Percentiles rank a stretch among this genome's conserved stretches.
Conservation (phyloP, 495 filamentous ascomycete species). For the Penicilliopsis zonata region DNA sequence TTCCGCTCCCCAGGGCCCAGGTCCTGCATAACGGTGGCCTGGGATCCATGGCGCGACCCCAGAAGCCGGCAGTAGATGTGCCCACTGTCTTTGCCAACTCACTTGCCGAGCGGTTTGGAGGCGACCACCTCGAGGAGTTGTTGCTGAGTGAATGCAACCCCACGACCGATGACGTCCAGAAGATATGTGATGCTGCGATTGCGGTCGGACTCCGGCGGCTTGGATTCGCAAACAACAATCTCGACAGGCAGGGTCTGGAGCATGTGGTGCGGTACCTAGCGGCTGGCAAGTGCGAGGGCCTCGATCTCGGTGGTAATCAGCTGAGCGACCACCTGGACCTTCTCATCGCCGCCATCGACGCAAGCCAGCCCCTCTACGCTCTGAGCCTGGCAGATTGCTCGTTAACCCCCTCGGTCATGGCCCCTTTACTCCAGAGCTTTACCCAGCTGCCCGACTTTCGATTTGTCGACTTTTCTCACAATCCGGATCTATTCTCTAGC, state of each 20-base stretch:
- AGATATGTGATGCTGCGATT: slow-evolving; percentile 62
- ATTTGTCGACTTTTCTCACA: slow-evolving; percentile 87
- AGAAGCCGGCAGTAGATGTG: slow-evolving; percentile 25
- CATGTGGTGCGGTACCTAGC: slow-evolving; percentile 66
- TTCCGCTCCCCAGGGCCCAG: slow-evolving; percentile 55
- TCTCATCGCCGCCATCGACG: slow-evolving; percentile 51
- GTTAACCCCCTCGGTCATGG: slow-evolving; percentile 57
- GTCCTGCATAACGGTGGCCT: slow-evolving; percentile 9
- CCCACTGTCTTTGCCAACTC: slow-evolving; percentile 57
- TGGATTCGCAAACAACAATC: slow-evolving; percentile 67
- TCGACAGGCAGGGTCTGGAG: slow-evolving; percentile 59
- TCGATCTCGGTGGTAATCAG: slow-evolving; percentile 92
- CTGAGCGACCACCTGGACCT: slow-evolving; percentile 56
- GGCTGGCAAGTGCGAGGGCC: slow-evolving; percentile 66
- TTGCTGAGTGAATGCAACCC: slow-evolving; percentile 69
- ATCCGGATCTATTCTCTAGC: slow-evolving; percentile 63
- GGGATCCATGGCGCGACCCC: slow-evolving; percentile 1
- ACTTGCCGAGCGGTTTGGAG: slow-evolving; percentile 62
- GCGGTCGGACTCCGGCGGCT: slow-evolving; percentile 65
- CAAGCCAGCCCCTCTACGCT: slow-evolving; percentile 57
- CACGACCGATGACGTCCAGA: slow-evolving; percentile 53
- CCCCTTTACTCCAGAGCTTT: slow-evolving; percentile 64
- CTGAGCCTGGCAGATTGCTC: slow-evolving; percentile 83
- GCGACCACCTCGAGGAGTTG: slow-evolving; percentile 70
- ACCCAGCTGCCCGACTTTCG: slow-evolving; percentile 61